phyloP scores from a whole-genome alignment of 1,284 basidiomycete species.

The Trametes pubescens region DNA sequence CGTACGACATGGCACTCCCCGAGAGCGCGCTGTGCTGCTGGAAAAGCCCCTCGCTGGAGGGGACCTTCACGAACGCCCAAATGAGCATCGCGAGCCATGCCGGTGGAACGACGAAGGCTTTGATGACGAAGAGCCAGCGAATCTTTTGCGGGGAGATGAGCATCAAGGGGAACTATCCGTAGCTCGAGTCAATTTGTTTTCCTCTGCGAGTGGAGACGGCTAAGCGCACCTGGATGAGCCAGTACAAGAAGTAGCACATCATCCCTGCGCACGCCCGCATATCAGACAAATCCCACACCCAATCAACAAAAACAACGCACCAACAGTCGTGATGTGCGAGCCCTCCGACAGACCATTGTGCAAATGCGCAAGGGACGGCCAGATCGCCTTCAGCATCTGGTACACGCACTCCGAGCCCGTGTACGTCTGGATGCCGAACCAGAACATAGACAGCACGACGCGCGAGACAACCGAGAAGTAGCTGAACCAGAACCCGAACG shows the following conservation, averaged over 20 bases:
- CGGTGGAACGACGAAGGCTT: slow-evolving; percentile 70
- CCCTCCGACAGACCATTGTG: slow-evolving; percentile 68
- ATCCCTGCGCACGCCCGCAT: slow-evolving; percentile 49
- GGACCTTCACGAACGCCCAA: slow-evolving; percentile 76
- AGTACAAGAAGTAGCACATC: slow-evolving; percentile 84
- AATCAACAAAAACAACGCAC: slow-evolving; percentile 42
- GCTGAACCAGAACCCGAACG: slow-evolving; percentile 83
- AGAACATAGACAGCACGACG: slow-evolving; percentile 79
- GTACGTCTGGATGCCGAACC: slow-evolving; percentile 71
- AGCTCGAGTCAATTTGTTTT: background rate
- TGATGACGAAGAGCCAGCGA: slow-evolving; percentile 75
- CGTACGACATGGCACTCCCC: slow-evolving; percentile 69
- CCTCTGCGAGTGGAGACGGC: background rate
- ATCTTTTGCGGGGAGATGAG: slow-evolving; percentile 80
- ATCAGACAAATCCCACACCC: background rate
- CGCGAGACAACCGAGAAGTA: slow-evolving; percentile 81
- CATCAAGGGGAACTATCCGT: slow-evolving; percentile 70
- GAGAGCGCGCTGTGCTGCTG: slow-evolving; percentile 52
- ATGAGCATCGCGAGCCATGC: slow-evolving; percentile 77
- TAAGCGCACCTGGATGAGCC: slow-evolving; percentile 59
- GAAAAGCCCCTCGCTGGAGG: slow-evolving; percentile 59
- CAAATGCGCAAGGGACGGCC: slow-evolving; percentile 72
- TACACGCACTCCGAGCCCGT: slow-evolving; percentile 71
- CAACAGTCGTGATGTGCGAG: slow-evolving; percentile 70
- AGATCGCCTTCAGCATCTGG: slow-evolving; percentile 82